Percentiles rank a stretch among this genome's conserved stretches.
These are phyloP conservation scores for Myxozyma geophila DNA, from an alignment of 805 yeast genomes.

Conservation along the genomic window DNA sequence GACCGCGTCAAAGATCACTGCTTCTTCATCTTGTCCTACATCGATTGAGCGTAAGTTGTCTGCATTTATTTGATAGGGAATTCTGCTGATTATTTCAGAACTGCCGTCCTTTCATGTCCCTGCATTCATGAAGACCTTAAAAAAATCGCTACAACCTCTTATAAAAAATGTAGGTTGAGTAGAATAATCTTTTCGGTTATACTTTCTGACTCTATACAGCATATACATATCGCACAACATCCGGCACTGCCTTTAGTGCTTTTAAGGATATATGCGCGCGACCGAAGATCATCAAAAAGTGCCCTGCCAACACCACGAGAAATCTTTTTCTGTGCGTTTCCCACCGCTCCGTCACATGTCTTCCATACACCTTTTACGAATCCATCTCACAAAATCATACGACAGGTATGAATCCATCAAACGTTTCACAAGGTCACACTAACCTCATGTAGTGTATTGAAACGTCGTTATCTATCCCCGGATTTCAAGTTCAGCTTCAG, in stretches of 20 bases:
- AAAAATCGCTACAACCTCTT: constrained; percentile 17
- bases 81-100: not conserved
- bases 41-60: constrained; percentile 1
- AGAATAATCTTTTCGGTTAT: not conserved
- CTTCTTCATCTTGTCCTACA: constrained; percentile 1
- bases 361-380: constrained; percentile 31
- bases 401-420: constrained; percentile 16
- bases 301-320: constrained; percentile 9
- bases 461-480: constrained; percentile 24
- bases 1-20: constrained; percentile 25
- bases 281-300: not conserved
- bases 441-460: constrained; percentile 20
- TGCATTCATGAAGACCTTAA: constrained; percentile 15
- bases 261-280: constrained; percentile 28
- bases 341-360: constrained; percentile 17
- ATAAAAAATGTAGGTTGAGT: constrained; percentile 16
- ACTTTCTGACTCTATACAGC: constrained; percentile 4
- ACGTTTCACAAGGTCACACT: not conserved
- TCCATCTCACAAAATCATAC: constrained; percentile 24
- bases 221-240: constrained; percentile 29
- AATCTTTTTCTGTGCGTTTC: constrained; percentile 25
- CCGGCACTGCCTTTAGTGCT: constrained; percentile 25
- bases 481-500: constrained; percentile 17
- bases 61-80: not conserved
- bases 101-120: constrained; percentile 28